phyloP scores from a whole-genome alignment of 75 land plant genomes.

The Cupressus sempervirens region DNA sequence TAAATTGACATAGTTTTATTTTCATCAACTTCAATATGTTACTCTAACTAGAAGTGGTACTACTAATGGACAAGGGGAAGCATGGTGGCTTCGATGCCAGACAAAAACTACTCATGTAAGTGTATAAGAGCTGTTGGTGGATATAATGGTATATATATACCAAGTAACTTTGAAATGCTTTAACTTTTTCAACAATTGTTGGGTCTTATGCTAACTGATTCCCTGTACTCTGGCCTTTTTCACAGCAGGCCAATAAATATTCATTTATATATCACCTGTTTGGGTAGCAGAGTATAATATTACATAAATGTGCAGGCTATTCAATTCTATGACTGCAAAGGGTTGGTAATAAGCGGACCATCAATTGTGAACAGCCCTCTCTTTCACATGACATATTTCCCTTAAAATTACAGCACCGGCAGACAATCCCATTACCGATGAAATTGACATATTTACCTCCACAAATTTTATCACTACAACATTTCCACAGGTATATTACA shows the following conservation, averaged over 20 bases:
- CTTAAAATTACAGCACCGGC: background rate
- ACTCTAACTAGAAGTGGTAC: background rate
- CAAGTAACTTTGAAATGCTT: too few relatives aligned
- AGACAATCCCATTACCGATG: background rate
- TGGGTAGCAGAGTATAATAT: too few relatives aligned
- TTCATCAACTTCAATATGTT: background rate
- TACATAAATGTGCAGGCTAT: background rate
- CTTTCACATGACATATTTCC: background rate
- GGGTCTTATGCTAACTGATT: too few relatives aligned
- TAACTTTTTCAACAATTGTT: too few relatives aligned
- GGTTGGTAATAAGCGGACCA: background rate
- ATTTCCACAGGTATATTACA: background rate
- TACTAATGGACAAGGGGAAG: background rate
- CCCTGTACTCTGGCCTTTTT: too few relatives aligned
- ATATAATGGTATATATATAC: too few relatives aligned
- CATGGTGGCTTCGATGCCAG: background rate
- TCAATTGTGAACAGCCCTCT: background rate
- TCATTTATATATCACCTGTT: background rate
- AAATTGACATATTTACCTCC: background rate
- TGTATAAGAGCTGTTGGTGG: too few relatives aligned
- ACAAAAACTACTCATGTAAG: too few relatives aligned
- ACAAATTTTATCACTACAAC: background rate
- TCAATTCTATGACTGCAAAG: background rate
- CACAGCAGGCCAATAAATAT: background rate
- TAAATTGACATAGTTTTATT: background rate